Conservation (phyloP, 768 basidiomycete species). For the Calvatia gigantea region DNA sequence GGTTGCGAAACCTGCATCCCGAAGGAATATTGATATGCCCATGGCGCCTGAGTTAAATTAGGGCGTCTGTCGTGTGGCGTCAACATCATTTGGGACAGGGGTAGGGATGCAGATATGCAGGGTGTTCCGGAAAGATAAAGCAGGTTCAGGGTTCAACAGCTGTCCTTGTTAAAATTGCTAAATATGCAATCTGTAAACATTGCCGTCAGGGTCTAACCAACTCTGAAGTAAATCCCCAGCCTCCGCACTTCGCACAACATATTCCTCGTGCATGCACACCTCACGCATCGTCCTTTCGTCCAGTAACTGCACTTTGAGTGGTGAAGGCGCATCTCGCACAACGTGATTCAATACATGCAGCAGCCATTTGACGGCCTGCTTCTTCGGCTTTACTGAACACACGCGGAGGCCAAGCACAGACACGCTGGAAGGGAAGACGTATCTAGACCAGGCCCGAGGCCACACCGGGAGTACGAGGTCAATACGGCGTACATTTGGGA, state of each 20-base stretch:
- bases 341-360: neutral
- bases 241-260: neutral
- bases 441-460: neutral
- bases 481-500: neutral
- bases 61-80: too few relatives aligned
- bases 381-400: neutral
- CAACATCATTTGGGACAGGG: neutral
- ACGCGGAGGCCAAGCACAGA: neutral
- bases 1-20: too few relatives aligned
- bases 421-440: neutral
- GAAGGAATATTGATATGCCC: too few relatives aligned
- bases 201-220: constrained; percentile 5
- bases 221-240: neutral
- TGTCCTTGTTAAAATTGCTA: neutral
- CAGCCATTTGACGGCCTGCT: neutral
- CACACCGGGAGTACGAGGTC: constrained; percentile 1
- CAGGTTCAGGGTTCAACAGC: neutral
- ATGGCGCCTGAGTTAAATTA: too few relatives aligned
- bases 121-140: neutral
- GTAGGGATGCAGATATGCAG: neutral
- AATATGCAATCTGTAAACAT: neutral
- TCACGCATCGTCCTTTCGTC: neutral
- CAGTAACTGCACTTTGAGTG: neutral
- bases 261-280: neutral
- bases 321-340: neutral